Conservation (phyloP, 805 yeast species). For the Candida jianshihensis region DNA sequence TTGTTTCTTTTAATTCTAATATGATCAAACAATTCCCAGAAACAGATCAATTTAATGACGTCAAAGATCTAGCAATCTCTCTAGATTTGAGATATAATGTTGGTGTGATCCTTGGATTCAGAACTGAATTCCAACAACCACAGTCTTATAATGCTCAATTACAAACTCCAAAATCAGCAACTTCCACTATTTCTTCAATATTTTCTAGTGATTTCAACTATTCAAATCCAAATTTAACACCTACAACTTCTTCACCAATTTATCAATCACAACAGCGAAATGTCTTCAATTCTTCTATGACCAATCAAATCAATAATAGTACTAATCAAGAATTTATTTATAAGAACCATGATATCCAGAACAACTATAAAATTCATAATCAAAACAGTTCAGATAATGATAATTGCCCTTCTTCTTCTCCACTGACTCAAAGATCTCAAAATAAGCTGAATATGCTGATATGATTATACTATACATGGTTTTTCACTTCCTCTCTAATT, state of each 20-base stretch:
- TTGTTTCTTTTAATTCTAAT: slow-evolving; percentile 21
- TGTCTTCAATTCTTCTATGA: slow-evolving; percentile 2
- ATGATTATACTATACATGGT: neutral
- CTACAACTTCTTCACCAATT: slow-evolving; percentile 1
- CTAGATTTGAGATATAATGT: slow-evolving; percentile 3
- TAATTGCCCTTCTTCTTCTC: slow-evolving; percentile 11
- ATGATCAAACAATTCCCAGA: slow-evolving; percentile 8
- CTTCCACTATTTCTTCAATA: slow-evolving; percentile 20
- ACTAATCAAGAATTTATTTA: neutral
- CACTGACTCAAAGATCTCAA: slow-evolving; percentile 16
- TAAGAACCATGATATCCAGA: too few relatives aligned
- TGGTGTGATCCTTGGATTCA: slow-evolving; percentile 9
- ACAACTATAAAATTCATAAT: too few relatives aligned
- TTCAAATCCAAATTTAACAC: slow-evolving; percentile 1
- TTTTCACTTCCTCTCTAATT: too few relatives aligned
- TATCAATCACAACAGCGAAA: slow-evolving; percentile 7
- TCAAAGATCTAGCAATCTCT: slow-evolving; percentile 8
- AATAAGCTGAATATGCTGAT: slow-evolving; percentile 8
- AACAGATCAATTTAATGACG: slow-evolving; percentile 4
- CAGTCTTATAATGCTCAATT: slow-evolving; percentile 17
- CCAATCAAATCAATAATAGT: neutral
- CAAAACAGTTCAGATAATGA: slow-evolving; percentile 1
- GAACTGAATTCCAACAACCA: slow-evolving; percentile 8
- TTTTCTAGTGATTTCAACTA: slow-evolving; percentile 10
- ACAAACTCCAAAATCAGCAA: slow-evolving; percentile 28